Evolutionary conservation across 2,329 filamentous ascomycete genomes (phyloP), one percentile per base, ranked within the genome.

Genomic region (Neurospora crassa): DNA sequence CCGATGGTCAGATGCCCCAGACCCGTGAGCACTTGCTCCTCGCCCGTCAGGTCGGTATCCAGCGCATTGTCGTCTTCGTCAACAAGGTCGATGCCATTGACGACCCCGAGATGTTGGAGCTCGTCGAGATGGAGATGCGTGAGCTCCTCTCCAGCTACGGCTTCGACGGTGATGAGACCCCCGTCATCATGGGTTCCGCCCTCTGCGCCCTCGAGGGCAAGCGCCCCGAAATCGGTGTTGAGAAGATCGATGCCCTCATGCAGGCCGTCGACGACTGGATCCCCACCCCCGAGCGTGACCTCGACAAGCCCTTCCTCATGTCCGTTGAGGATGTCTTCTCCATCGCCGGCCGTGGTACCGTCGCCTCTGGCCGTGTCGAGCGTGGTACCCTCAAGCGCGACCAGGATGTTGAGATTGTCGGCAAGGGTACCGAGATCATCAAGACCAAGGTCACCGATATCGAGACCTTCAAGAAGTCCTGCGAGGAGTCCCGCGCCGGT

Each of bases 111-210:
- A 99, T 99, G 96, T 89, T 99, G 90, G 96, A 99, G 86, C 92
- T 99, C 72, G 96, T 99, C 81, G 96, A 99, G 89, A 97, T 99
- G 92, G 96, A 99, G 87, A 99, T 99, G 96, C 93, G 96, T 80
- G 96, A 99, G 85, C 90, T 99, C 71, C 91, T 99, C 73, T 89
- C 80, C 79, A 91, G 90, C 78, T 99, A 99, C 83, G 94, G 94
- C 74, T 99, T 99, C 82, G 96, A 99, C 84, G 96, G 96, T 78
- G 96, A 99, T 79, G 93, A 98, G 71, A 99, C 96, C 69, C 96
- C 96, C 74, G 97, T 99, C 82, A 87, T 99, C 82, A 92, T 99
- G 87, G 96, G 96, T 74, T 99, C 96, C 77, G 96, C 96, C 76
- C 91, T 99, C 69, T 97, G 94, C 85, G 94, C 96, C 70, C 87